A percentile compares a stretch with the other conserved stretches of the same genome.
Conservation (phyloP, 164 flowering plant species). For the Cinnamomum chago region DNA sequence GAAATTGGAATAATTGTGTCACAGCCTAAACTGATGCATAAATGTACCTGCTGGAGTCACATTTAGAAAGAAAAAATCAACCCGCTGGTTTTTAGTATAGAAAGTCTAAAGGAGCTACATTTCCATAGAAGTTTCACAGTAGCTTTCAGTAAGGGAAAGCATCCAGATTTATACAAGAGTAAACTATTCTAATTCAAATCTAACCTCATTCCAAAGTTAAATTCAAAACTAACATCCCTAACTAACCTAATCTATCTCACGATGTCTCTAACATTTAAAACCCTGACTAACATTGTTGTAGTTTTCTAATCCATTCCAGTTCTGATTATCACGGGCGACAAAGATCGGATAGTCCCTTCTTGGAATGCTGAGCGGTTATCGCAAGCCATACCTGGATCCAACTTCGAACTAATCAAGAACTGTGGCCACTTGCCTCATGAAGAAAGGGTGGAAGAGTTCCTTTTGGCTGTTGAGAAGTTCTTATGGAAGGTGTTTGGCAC, state of each 20-base stretch:
- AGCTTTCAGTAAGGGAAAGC: too few species aligned
- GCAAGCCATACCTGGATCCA: conserved; percentile 61
- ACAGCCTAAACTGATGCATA: too few species aligned
- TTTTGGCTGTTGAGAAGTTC: conserved; percentile 54
- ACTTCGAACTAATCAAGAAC: conserved; percentile 59
- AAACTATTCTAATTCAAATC: too few species aligned
- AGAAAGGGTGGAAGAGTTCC: conserved; percentile 71
- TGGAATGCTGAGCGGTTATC: conserved; percentile 85
- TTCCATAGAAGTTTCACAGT: too few species aligned
- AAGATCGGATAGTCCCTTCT: conserved; percentile 75
- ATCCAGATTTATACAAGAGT: too few species aligned
- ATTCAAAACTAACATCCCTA: background rate
- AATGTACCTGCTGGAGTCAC: too few species aligned
- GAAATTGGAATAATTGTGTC: too few species aligned
- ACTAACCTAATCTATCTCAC: background rate
- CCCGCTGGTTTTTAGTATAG: too few species aligned
- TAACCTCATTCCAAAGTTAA: background rate
- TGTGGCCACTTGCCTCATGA: conserved; percentile 98
- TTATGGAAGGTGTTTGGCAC: conserved; percentile 38
- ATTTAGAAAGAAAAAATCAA: too few species aligned
- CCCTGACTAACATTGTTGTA: background rate
- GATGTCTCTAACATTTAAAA: background rate
- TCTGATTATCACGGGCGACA: conserved; percentile 79
- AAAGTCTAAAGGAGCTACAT: too few species aligned
- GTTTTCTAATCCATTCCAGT: conserved; percentile 35